These are phyloP conservation scores for Xylariales sp. DNA, from an alignment of 2,329 filamentous ascomycete species.

Conservation along the genomic window DNA sequence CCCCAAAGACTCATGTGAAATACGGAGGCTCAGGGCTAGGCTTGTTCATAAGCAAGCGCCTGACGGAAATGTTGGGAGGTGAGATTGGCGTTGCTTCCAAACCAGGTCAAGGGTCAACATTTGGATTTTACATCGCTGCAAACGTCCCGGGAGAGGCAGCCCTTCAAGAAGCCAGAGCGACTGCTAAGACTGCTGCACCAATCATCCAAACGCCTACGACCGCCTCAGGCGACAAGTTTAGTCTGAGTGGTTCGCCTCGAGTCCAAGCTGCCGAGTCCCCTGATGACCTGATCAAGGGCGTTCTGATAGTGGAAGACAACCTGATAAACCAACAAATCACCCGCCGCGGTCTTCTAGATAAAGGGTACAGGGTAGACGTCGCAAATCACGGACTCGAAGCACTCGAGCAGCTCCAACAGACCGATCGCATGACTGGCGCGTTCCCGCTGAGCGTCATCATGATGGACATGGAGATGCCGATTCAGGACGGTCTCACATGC, in stretches of 20 bases:
- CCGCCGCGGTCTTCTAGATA: conserved; percentile 54
- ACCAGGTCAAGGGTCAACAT: conserved; percentile 63
- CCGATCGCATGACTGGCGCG: conserved; percentile 15
- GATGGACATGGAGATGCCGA: conserved; percentile 75
- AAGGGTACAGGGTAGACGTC: conserved; percentile 53
- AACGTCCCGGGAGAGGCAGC: conserved; percentile 35
- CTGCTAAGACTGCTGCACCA: conserved; percentile 28
- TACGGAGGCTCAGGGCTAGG: conserved; percentile 66
- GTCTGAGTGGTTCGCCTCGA: background rate
- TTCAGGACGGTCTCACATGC: conserved; percentile 67
- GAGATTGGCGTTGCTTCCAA: conserved; percentile 67
- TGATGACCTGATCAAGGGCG: conserved; percentile 34
- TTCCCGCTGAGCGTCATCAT: conserved; percentile 56
- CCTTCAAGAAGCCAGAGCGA: conserved; percentile 35
- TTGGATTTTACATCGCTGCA: conserved; percentile 66
- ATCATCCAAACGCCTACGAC: conserved; percentile 20
- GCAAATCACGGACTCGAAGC: conserved; percentile 61
- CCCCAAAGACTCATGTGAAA: conserved; percentile 63
- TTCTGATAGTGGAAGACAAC: conserved; percentile 63
- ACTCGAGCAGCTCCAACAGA: conserved; percentile 34
- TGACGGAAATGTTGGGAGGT: conserved; percentile 71
- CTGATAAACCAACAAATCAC: conserved; percentile 62
- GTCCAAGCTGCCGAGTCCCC: conserved; percentile 10
- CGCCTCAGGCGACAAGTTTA: conserved; percentile 6
- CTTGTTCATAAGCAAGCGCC: conserved; percentile 68